These are phyloP conservation scores for Corymbia citriodora DNA, from an alignment of 441 rosid species.

Conservation along the genomic window DNA sequence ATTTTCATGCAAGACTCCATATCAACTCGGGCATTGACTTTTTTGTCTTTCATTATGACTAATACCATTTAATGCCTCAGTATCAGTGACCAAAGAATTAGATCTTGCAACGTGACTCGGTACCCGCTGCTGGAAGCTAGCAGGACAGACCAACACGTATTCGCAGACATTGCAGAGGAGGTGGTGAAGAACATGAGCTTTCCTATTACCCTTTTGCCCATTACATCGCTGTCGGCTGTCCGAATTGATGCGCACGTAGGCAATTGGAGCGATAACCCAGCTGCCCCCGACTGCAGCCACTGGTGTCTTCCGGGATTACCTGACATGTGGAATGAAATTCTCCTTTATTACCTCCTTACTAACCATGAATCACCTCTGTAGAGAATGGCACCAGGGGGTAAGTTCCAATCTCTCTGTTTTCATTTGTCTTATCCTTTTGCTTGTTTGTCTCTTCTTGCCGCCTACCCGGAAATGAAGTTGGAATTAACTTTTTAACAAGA, in stretches of 20 bases:
- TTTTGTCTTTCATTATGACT: neutral
- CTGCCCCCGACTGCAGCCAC: constrained; percentile 74
- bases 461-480: neutral
- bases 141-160: constrained; percentile 41
- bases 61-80: neutral
- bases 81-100: constrained; percentile 34
- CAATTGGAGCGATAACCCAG: constrained; percentile 52
- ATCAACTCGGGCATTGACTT: neutral
- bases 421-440: neutral
- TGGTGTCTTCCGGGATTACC: constrained; percentile 91
- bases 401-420: neutral
- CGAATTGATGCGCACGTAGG: constrained; percentile 83
- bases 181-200: constrained; percentile 45
- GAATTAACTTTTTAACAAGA: neutral
- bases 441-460: neutral
- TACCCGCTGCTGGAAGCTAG: constrained; percentile 36
- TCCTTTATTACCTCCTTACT: constrained; percentile 35
- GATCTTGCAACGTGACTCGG: constrained; percentile 54
- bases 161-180: constrained; percentile 39
- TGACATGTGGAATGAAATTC: constrained; percentile 72
- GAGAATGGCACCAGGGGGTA: neutral
- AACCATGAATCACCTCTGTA: neutral
- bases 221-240: constrained; percentile 64
- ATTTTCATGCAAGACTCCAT: neutral
- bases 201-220: constrained; percentile 45